These are phyloP conservation scores for Larix sibirica DNA, from an alignment of 83 land plant species.

Conservation along the genomic window DNA sequence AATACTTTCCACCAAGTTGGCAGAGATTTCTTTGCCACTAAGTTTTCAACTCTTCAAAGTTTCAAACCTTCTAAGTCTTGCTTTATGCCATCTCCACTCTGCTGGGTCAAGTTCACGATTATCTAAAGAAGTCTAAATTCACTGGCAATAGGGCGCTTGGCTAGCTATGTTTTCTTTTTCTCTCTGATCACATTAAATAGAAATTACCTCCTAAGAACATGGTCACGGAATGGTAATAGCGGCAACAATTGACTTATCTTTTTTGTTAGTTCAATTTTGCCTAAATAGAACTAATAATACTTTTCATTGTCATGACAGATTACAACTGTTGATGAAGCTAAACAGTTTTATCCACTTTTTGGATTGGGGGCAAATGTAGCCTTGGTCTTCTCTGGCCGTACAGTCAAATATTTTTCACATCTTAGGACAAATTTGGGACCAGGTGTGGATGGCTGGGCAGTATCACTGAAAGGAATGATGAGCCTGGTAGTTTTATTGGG, in stretches of 20 bases:
- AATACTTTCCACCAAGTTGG: too few species aligned
- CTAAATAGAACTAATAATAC: neutral
- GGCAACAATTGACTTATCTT: too few species aligned
- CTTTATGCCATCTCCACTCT: too few species aligned
- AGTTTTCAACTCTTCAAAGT: too few species aligned
- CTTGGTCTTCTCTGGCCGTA: conserved; percentile 56
- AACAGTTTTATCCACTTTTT: conserved; percentile 56
- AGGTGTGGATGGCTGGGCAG: conserved; percentile 58
- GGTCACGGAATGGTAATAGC: neutral
- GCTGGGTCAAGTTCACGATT: too few species aligned
- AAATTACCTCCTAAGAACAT: neutral
- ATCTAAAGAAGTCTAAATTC: too few species aligned
- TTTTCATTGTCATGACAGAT: conserved; percentile 29
- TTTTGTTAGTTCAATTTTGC: neutral
- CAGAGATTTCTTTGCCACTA: too few species aligned
- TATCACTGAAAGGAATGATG: conserved; percentile 60
- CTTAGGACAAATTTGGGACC: conserved; percentile 39
- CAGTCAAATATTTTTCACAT: conserved; percentile 55
- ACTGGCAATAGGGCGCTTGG: neutral
- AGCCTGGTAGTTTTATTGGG: conserved; percentile 44
- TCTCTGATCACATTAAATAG: neutral
- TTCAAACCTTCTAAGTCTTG: too few species aligned
- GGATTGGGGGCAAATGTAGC: conserved; percentile 58
- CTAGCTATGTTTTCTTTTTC: neutral
- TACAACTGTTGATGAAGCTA: conserved; percentile 59